A percentile compares a stretch with the other conserved stretches of the same genome.
Evolutionary conservation across 2,329 filamentous ascomycete genomes (phyloP).

Genomic region (Dendrostoma leiphaemia): DNA sequence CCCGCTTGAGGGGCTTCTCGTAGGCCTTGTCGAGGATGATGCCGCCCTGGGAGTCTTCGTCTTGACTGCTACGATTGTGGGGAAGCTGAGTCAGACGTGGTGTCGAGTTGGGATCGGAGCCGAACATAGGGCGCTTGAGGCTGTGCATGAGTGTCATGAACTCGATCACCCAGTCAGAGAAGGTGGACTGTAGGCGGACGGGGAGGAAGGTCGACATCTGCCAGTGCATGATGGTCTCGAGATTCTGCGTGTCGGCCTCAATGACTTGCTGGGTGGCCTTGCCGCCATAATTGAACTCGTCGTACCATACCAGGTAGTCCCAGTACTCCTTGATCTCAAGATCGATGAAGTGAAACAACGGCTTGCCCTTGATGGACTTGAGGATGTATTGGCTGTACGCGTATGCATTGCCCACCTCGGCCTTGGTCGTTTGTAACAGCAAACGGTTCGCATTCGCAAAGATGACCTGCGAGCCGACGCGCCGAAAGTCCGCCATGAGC

Average conservation of each 20-base stretch:
- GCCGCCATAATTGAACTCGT: constrained; percentile 97
- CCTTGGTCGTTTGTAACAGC: constrained; percentile 92
- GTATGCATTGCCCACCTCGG: constrained; percentile 93
- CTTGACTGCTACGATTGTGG: constrained; percentile 47
- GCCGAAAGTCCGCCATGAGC: constrained; percentile 92
- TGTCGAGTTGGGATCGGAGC: constrained; percentile 47
- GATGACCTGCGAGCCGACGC: constrained; percentile 93
- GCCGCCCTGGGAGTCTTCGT: constrained; percentile 58
- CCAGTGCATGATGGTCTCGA: constrained; percentile 98
- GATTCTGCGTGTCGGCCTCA: constrained; percentile 67
- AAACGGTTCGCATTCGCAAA: constrained; percentile 89
- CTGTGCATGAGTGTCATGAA: constrained; percentile 94
- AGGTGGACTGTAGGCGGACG: constrained; percentile 72
- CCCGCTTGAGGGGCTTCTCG: constrained; percentile 86
- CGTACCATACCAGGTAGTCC: constrained; percentile 99
- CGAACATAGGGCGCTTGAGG: constrained; percentile 67
- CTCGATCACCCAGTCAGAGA: constrained; percentile 90
- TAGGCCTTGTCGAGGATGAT: constrained; percentile 78
- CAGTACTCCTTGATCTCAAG: constrained; percentile 98
- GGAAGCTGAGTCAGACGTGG: constrained; percentile 59
- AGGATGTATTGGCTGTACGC: constrained; percentile 97
- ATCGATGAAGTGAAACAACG: constrained; percentile 95
- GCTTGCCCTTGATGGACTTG: constrained; percentile 94
- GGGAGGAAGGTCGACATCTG: constrained; percentile 91
- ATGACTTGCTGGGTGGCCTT: constrained; percentile 84